These are phyloP conservation scores for Trypanosomatidae sp. DNA, from an alignment of 208 protist species.

Conservation along the genomic window DNA sequence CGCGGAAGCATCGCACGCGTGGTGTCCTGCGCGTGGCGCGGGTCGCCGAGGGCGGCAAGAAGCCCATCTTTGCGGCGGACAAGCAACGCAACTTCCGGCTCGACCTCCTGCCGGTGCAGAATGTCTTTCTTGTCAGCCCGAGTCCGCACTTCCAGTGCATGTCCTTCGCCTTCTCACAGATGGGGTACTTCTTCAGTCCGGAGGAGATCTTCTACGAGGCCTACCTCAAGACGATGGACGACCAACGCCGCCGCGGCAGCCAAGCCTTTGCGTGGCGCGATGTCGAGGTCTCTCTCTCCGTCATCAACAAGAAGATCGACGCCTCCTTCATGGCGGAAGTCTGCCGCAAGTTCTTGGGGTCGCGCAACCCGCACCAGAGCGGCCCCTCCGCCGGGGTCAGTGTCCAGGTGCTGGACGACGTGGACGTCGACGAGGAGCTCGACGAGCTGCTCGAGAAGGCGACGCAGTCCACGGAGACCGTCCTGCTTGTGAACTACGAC, in stretches of 20 bases:
- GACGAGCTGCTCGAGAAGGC: slow-evolving; percentile 65
- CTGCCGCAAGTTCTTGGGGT: slow-evolving; percentile 80
- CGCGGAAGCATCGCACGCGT: slow-evolving; percentile 52
- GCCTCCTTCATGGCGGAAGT: slow-evolving; percentile 80
- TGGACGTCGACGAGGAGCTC: slow-evolving; percentile 71
- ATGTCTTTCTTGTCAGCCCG: slow-evolving; percentile 84
- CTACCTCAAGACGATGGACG: slow-evolving; percentile 86
- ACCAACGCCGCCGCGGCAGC: slow-evolving; percentile 78
- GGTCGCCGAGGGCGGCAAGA: slow-evolving; percentile 1
- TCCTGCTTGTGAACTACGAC: slow-evolving; percentile 87
- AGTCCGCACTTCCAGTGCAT: slow-evolving; percentile 85
- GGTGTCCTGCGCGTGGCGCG: slow-evolving; percentile 56
- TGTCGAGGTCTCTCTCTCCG: slow-evolving; percentile 82
- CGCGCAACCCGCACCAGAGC: slow-evolving; percentile 36
- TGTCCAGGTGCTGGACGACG: slow-evolving; percentile 74
- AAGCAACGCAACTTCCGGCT: slow-evolving; percentile 53
- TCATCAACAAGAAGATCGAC: slow-evolving; percentile 88
- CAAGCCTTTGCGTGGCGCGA: slow-evolving; percentile 89
- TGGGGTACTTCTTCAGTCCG: slow-evolving; percentile 84
- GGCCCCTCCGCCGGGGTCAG: slow-evolving; percentile 21
- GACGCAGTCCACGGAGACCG: slow-evolving; percentile 47
- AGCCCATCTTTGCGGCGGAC: slow-evolving; percentile 37
- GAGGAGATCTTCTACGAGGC: slow-evolving; percentile 92
- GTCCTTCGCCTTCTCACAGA: slow-evolving; percentile 81
- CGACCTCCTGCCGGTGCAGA: slow-evolving; percentile 73